Base-by-base conservation (phyloP, 768 basidiomycete genomes). In the Xerocomus spinulosus region DNA sequence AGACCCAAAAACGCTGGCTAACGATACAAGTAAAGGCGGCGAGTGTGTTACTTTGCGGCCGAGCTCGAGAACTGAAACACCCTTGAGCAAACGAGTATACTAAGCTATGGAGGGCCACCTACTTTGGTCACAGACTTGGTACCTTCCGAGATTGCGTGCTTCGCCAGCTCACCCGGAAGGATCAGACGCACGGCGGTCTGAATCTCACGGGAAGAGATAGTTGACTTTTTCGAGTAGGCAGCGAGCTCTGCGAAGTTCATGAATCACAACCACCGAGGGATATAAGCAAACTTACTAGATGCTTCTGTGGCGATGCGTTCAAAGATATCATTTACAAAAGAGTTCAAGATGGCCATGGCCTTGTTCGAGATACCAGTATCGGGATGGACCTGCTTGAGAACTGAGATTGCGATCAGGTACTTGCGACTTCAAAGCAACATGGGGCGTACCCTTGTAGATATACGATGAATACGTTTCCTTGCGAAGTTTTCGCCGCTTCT, bases 301-400 rank as follows among this genome's bases (percentile, higher is more conserved):
- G 90, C 91, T 65, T 93, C 91, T 0, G 85, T 82, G 10, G 90
- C 90, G 59, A 93, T 91, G n/a, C 90, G 87, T 65, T 92, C 90
- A 55, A 92, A 92, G 56, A 92, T 95, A 59, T 96, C 92, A 61
- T 93, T 93, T 62, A 96, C 92, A 64, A 96, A 96, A 49, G 86
- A 90, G 78, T 95, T 95, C 48, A 96, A 72, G 65, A 96, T 94
- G 51, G 92, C 87, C 91, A 95, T 94, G 18, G 92, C 92, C 78
- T 95, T 95, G 83, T 96, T 97, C 46, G 93, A 94, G 74, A 97
- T 97, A 85, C 94, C 95, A 42, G 92, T 98, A 64, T 97, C 95
- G 43, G 94, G 92, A 76, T 97, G 95, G 50, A 97, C 94, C 75
- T 97, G 92, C 73, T 91, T 92, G 53, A 95, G 81, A 60, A 94